Evolutionary conservation across 2,329 filamentous ascomycete genomes (phyloP).

Genomic region (Microdochium nivale): DNA sequence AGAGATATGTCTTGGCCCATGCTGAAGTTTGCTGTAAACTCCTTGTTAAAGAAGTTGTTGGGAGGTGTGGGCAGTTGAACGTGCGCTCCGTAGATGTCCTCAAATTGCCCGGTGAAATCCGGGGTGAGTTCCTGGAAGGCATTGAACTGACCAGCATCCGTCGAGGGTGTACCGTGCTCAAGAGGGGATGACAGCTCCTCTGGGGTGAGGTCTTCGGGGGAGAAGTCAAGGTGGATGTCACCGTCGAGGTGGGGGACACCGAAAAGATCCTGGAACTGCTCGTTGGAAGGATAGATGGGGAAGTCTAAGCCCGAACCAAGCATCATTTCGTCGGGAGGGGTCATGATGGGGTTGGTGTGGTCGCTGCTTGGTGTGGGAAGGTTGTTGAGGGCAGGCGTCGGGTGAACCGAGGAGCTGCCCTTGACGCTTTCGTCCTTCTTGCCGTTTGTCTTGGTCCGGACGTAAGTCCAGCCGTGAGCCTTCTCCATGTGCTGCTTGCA

Average conservation of each 20-base stretch:
- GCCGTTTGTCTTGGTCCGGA: slow-evolving; percentile 87
- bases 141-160: slow-evolving; percentile 40
- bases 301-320: slow-evolving; percentile 33
- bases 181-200: slow-evolving; percentile 29
- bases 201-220: slow-evolving; percentile 20
- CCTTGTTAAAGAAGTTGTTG: slow-evolving; percentile 33
- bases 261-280: slow-evolving; percentile 37
- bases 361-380: slow-evolving; percentile 56
- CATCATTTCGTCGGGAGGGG: slow-evolving; percentile 44
- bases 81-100: slow-evolving; percentile 53
- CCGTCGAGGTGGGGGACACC: slow-evolving; percentile 29
- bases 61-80: slow-evolving; percentile 46
- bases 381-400: slow-evolving; percentile 51
- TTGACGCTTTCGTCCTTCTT: slow-evolving; percentile 44
- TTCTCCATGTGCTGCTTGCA: slow-evolving; percentile 99
- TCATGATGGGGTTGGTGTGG: slow-evolving; percentile 43
- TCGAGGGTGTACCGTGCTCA: slow-evolving; percentile 42
- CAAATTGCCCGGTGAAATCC: slow-evolving; percentile 52
- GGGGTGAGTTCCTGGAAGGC: slow-evolving; percentile 51
- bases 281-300: slow-evolving; percentile 36
- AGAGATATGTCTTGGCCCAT: slow-evolving; percentile 28
- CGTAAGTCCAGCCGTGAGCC: slow-evolving; percentile 82
- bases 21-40: slow-evolving; percentile 31
- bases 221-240: slow-evolving; percentile 27
- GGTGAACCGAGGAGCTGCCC: slow-evolving; percentile 33